phyloP scores from a whole-genome alignment of 2,329 filamentous ascomycete genomes.

The Penicillium frequentans region DNA sequence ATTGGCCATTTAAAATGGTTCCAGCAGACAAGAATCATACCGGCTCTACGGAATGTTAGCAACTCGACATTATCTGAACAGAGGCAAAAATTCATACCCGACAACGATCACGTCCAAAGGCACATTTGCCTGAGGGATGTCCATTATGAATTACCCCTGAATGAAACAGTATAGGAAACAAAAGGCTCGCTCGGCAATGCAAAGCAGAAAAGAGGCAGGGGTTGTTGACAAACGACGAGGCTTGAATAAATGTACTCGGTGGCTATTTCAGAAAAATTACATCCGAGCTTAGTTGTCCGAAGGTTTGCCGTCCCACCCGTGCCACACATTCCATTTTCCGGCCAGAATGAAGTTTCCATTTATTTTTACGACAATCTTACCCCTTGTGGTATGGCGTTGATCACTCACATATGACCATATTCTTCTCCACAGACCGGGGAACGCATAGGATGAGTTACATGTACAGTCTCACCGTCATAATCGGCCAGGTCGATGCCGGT shows the following conservation, averaged over 20 bases:
- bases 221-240: background rate
- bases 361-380: slow-evolving; percentile 1
- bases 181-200: background rate
- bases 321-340: background rate
- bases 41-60: slow-evolving; percentile 24
- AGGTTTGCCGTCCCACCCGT: slow-evolving; percentile 19
- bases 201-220: background rate
- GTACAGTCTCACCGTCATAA: background rate
- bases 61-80: background rate
- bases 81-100: slow-evolving; percentile 26
- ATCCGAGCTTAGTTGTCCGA: slow-evolving; percentile 6
- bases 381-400: slow-evolving; percentile 3
- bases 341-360: background rate
- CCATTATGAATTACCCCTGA: slow-evolving; percentile 14
- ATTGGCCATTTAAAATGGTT: background rate
- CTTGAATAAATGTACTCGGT: background rate
- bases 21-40: slow-evolving; percentile 19
- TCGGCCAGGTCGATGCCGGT: background rate
- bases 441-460: background rate
- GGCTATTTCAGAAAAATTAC: slow-evolving; percentile 16
- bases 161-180: background rate
- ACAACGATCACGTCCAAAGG: slow-evolving; percentile 35
- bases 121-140: slow-evolving; percentile 23
- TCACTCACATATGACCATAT: slow-evolving; percentile 2
- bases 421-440: slow-evolving; percentile 9